These are phyloP conservation scores for Penicillium steckii DNA, from an alignment of 495 filamentous ascomycete genomes.

Conservation along the genomic window DNA sequence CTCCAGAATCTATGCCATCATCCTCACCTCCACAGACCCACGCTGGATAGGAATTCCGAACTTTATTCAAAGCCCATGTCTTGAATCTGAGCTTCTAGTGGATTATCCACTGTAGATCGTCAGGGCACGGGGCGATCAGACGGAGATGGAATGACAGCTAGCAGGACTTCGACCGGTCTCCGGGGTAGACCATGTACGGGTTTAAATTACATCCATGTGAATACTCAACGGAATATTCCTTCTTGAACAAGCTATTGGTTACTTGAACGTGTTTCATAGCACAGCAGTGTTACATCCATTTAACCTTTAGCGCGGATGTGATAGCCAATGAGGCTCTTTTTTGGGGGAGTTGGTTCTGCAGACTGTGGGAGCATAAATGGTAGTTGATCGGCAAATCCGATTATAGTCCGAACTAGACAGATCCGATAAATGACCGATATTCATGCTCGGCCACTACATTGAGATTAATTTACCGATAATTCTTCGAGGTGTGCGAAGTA, in stretches of 20 bases:
- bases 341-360: not conserved
- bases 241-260: not conserved
- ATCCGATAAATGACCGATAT: conserved; percentile 16
- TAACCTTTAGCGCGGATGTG: not conserved
- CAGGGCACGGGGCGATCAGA: not conserved
- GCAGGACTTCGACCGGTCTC: not conserved
- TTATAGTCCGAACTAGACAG: conserved; percentile 8
- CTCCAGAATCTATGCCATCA: not conserved
- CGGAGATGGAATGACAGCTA: not conserved
- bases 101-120: not conserved
- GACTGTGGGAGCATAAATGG: not conserved
- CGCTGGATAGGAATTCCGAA: not conserved
- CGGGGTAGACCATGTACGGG: not conserved
- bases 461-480: no score
- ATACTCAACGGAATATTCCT: not conserved
- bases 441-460: not conserved
- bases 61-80: not conserved
- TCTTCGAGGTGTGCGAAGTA: no score
- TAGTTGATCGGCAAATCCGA: conserved; percentile 8
- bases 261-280: not conserved
- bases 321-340: not conserved
- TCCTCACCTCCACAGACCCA: not conserved
- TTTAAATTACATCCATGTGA: not conserved
- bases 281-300: not conserved
- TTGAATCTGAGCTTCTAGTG: not conserved